These are phyloP conservation scores for Sequoia sempervirens DNA, from an alignment of 75 land plant genomes.

Conservation along the genomic window DNA sequence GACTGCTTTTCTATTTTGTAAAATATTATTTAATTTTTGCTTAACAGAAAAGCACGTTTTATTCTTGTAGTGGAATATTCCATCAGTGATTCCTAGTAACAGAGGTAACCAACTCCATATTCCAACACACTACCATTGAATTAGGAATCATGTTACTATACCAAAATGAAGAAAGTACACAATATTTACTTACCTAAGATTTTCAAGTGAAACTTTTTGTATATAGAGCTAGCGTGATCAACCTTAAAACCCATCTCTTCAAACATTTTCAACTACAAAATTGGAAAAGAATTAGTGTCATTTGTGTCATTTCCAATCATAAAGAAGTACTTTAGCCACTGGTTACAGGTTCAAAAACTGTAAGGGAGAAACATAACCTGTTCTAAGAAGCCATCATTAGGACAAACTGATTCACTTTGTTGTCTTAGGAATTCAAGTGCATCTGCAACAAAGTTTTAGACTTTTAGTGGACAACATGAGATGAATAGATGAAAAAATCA, in stretches of 20 bases:
- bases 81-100: no score
- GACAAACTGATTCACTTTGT: conserved; percentile 60
- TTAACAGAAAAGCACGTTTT: background rate
- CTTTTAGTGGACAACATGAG: background rate
- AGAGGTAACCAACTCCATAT: background rate
- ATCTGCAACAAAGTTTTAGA: conserved; percentile 45
- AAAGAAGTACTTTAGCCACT: background rate
- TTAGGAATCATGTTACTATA: background rate
- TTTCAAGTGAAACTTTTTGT: conserved; percentile 81
- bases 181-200: conserved; percentile 49
- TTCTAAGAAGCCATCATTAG: conserved; percentile 92
- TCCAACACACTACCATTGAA: background rate
- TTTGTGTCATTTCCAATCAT: background rate
- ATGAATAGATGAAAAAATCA: background rate
- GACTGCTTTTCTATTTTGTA: background rate
- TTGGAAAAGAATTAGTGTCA: background rate
- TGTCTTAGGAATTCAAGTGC: conserved; percentile 72
- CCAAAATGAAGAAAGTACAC: background rate
- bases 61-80: background rate
- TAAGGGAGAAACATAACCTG: conserved; percentile 48
- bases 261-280: conserved; percentile 83
- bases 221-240: conserved; percentile 57
- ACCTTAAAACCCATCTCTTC: conserved; percentile 93
- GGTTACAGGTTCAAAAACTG: no score
- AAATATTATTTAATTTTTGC: background rate